Conservation (phyloP, 164 flowering plant species). For the Tetrastigma voinierianum region DNA sequence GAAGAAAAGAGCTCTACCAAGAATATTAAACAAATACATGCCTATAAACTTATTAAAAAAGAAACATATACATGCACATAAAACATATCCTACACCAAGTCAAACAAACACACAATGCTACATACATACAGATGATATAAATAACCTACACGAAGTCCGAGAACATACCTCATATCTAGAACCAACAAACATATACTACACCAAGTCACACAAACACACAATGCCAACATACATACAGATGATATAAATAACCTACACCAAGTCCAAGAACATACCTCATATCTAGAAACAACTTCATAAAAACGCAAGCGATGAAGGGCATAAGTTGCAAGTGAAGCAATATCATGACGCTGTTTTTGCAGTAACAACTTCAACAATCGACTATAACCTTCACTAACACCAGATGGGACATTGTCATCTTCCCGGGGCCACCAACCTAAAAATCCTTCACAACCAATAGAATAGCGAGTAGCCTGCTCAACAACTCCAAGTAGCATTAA, state of each 20-base stretch:
- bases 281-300: constrained; percentile 90
- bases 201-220: no score
- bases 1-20: no score
- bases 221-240: no score
- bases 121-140: no score
- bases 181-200: constrained; percentile 29
- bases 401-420: constrained; percentile 69
- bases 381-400: constrained; percentile 77
- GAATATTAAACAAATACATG: no score
- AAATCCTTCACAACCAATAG: constrained; percentile 94
- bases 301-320: constrained; percentile 76
- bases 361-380: constrained; percentile 71
- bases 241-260: neutral
- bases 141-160: constrained; percentile 3
- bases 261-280: constrained; percentile 57
- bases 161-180: constrained; percentile 80
- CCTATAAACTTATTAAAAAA: no score
- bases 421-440: constrained; percentile 99
- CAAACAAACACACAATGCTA: no score
- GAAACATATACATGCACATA: no score
- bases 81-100: no score
- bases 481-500: constrained; percentile 76
- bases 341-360: constrained; percentile 76
- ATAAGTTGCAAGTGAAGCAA: constrained; percentile 83
- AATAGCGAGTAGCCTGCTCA: constrained; percentile 84